Evolutionary conservation across 305 asterid genomes (phyloP), one percentile per base, ranked within the genome.

Genomic region (Withania somnifera): DNA sequence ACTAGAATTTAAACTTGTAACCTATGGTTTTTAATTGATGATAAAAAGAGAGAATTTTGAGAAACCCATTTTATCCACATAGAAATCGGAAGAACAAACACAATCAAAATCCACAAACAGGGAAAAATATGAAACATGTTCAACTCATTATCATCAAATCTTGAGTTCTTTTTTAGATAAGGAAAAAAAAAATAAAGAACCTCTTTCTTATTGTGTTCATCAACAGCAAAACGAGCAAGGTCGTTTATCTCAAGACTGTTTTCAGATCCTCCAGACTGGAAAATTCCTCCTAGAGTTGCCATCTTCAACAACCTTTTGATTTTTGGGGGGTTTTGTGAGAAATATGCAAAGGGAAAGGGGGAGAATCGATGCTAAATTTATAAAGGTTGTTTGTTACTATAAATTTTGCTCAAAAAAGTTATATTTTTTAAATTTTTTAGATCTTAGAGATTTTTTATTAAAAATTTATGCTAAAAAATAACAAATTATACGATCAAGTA

Each of bases 181-280:
- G 6, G 6, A 3, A 0, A 54, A 30, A 50, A 15, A 0, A 0
- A 54, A 30, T 38, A 15, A 0, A 4, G 20, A 19, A 93, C 98
- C 95, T 95, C 89, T 81, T 93, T 95, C 77, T 78, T 84, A 84
- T 93, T 91, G 92, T 95, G 91, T 6, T 93, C 91, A 36, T 89
- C 91, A 61, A 95, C 87, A 73, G 98, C 97, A 60, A 93, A 95
- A 77, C 94, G 93, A 75, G 97, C 98, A 20, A 95, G 97, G 69
- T 85, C 86, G 0, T 92, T 86, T 82, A 92, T 75, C 64, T 92
- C 93, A 63, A 90, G 88, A 89, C 91, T 89, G 91, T 95, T 95
- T 79, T 89, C 81, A 7, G 93, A 88, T 82, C 94, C 97, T 83
- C 81, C 84, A 50, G 67, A 45, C 68, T 90, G 86, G 34, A 89